These are phyloP conservation scores for Clonostachys solani DNA, from an alignment of 2,329 filamentous ascomycete genomes.

Conservation along the genomic window DNA sequence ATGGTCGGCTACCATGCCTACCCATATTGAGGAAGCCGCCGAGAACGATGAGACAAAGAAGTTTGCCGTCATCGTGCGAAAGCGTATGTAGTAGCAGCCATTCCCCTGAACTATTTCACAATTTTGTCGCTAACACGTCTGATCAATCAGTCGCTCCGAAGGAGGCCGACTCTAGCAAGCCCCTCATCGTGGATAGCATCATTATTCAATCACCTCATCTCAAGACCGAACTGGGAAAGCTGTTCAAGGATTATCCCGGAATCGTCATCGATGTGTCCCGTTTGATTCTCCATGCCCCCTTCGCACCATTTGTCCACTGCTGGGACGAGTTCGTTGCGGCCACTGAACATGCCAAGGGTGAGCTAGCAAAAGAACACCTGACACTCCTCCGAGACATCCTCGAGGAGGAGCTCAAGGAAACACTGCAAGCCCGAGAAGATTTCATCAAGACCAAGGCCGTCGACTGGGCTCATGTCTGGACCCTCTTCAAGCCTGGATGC, in stretches of 20 bases:
- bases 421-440: constrained; percentile 44
- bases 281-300: constrained; percentile 56
- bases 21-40: constrained; percentile 48
- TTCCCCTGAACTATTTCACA: not conserved
- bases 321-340: constrained; percentile 46
- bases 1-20: constrained; percentile 52
- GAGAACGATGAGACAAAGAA: constrained; percentile 59
- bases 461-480: constrained; percentile 47
- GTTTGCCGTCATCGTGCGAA: constrained; percentile 56
- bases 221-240: constrained; percentile 48
- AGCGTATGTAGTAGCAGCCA: constrained; percentile 23
- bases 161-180: constrained; percentile 54
- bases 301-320: constrained; percentile 61
- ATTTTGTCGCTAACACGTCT: not conserved
- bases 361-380: constrained; percentile 37
- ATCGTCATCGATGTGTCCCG: constrained; percentile 55
- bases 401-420: constrained; percentile 43
- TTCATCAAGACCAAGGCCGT: constrained; percentile 49
- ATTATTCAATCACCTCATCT: constrained; percentile 60
- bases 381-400: constrained; percentile 41
- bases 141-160: constrained; percentile 23
- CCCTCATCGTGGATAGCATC: constrained; percentile 57
- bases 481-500: constrained; percentile 44
- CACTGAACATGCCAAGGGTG: constrained; percentile 33
- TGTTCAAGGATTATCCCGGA: constrained; percentile 55